Evolutionary conservation across 2,329 filamentous ascomycete genomes (phyloP), one percentile per base, ranked within the genome.

Genomic region (Exutisphaerella laricina): DNA sequence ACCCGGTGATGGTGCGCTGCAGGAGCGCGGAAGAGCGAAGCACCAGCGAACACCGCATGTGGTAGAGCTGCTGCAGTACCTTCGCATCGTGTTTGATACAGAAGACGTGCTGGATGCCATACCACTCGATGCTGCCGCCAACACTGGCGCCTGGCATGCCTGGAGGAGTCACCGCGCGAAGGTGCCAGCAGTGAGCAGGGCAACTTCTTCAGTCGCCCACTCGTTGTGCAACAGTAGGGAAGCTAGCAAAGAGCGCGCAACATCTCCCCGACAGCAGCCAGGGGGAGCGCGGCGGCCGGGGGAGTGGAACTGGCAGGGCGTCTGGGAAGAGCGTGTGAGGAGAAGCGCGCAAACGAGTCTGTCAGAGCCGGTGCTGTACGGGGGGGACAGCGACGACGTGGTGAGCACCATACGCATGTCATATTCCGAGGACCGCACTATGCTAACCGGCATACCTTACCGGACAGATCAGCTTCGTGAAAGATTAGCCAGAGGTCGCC

Each of bases 221-320:
- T 37, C 38, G 18, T 26, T 41, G 6, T 45, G 39, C 17, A 50
- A 51, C n/a, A 39, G 32, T 17, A 46, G 39, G 22, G 32, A 40
- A 17, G 23, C 45, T 8, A 41, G 32, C 25, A 38, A 33, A 10
- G 55, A 58, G 39, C 50, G 52, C 23, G 58, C 50, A 41, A 26
- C 41, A 2, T 55, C 56, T 14, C 51, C 54, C 38, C 60, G 54
- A 49, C 61, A 56, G 55, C 63, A 53, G 47, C 61, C 62, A 10
- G 62, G 63, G n/a, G 62, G 60, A 61, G 77, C 67, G 46, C 70
- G 81, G 47, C 72, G 76, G 37, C 88, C 88, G 0, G 85, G 84
- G 5, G 84, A 94, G 57, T 97, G 90, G 90, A 94, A 94, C 60
- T 97, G 90, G 90, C 88, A 95, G 58, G 89, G 90, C 0, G 90